Percentiles rank a stretch among this genome's conserved stretches.
Conservation (phyloP, 1,284 basidiomycete species). For the Ganoderma resinaceum region DNA sequence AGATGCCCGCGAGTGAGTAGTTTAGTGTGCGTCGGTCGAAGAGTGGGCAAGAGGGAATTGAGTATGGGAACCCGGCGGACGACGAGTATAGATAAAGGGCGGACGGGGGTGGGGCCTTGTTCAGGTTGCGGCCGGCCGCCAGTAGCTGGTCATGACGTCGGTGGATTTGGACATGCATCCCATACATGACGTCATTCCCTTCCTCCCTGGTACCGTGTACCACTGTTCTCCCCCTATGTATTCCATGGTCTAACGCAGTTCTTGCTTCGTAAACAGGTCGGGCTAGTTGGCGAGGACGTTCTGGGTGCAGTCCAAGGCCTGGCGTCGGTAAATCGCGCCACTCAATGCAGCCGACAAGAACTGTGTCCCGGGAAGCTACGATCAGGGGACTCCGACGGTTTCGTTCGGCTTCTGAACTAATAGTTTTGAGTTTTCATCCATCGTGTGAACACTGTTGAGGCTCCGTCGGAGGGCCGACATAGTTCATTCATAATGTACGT, state of each 20-base stretch:
- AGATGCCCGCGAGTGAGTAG: background rate
- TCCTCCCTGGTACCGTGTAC: background rate
- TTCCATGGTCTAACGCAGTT: background rate
- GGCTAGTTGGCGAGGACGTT: background rate
- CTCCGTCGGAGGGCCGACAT: background rate
- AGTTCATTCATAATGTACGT: background rate
- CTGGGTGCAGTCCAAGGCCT: background rate
- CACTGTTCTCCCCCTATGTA: background rate
- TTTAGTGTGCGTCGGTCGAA: background rate
- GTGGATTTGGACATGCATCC: background rate
- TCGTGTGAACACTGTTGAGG: background rate
- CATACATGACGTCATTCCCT: conserved; percentile 1
- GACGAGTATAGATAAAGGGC: background rate
- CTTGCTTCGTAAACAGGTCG: background rate
- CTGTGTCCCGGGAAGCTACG: background rate
- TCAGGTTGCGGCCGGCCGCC: background rate
- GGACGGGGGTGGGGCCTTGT: conserved; percentile 1
- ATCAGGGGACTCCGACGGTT: background rate
- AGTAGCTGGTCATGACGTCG: background rate
- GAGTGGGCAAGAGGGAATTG: background rate
- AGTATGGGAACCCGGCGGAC: background rate
- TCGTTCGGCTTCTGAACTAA: background rate
- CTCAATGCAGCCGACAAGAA: background rate
- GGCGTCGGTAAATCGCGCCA: background rate
- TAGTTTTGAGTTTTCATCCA: background rate